Base-by-base conservation (phyloP, 441 rosid species). In the Pelargonium cotyledonis region DNA sequence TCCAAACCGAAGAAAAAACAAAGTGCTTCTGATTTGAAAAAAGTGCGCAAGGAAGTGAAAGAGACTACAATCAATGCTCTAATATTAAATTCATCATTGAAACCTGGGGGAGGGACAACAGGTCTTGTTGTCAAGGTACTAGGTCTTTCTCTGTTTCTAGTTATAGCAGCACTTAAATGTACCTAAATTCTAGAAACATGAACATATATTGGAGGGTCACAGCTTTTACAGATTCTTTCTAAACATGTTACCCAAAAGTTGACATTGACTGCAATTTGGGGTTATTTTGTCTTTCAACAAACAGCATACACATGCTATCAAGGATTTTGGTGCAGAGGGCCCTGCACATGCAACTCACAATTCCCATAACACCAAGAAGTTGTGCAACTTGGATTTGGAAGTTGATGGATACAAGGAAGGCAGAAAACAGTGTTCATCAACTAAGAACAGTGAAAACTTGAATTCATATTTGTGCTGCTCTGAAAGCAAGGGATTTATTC, bases 31-130 rank as follows among this genome's bases (percentile, higher is more conserved):
- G 75, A 74, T 70, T 40, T 73, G 67, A 61, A 31, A 69, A 58
- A 23, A 57, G 44, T 67, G 65, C 71, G 70, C 41, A 78, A 72
- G 35, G 84, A 80, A 73, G 74, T 68, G 15, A 83, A 82, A 63
- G 82, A 77, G 15, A 26, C 76, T 61, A 61, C 74, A 65, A 65
- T 72, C 66, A 79, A 76, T 72, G 68, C 75, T 44, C 60, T 69
- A 69, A 68, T 73, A 73, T 43, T 47, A 66, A 78, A 76, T 77
- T 78, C 82, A 68, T 43, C 79, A n/a, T 16, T 40, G 29, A 65
- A 74, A 61, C 71, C 79, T 8, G 16, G 12, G 70, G 72, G 15
- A 49, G 69, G 70, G 68, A 75, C 61, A 69, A 73, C 69, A 57
- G 66, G 69, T 75, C 47, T 70, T 69, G 16, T 18, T 70, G 65